Conservation (phyloP, 2,329 filamentous ascomycete species). For the Arthrobotrys musiformis region DNA sequence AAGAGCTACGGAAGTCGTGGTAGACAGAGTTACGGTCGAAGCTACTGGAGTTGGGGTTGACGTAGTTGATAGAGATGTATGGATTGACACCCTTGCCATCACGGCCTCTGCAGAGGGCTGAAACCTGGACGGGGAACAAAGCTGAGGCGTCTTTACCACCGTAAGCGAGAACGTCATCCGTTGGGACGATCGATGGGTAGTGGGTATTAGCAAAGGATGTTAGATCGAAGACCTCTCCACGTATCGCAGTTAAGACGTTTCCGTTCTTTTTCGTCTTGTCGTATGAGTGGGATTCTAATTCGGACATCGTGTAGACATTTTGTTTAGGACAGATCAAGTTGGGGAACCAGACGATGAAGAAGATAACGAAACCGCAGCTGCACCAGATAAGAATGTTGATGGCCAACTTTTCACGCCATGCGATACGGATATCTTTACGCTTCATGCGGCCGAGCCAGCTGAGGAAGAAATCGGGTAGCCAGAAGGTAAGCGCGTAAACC, state of each 20-base stretch:
- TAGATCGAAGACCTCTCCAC: slow-evolving; percentile 89
- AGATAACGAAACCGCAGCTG: slow-evolving; percentile 78
- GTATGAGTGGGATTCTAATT: slow-evolving; percentile 72
- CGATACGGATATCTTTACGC: slow-evolving; percentile 88
- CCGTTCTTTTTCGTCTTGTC: slow-evolving; percentile 70
- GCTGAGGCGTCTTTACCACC: slow-evolving; percentile 86
- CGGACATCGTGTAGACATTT: slow-evolving; percentile 81
- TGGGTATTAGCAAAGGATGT: slow-evolving; percentile 77
- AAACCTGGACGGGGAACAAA: slow-evolving; percentile 94
- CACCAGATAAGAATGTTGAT: slow-evolving; percentile 99
- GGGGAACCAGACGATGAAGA: slow-evolving; percentile 92
- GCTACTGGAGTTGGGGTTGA: slow-evolving; percentile 75
- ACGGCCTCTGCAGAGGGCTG: slow-evolving; percentile 84
- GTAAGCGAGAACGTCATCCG: slow-evolving; percentile 77
- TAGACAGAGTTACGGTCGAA: slow-evolving; percentile 80
- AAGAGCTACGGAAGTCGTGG: slow-evolving; percentile 90
- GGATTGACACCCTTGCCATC: slow-evolving; percentile 73
- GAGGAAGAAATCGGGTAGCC: slow-evolving; percentile 85
- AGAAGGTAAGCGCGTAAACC: slow-evolving; percentile 86
- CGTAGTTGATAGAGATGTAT: slow-evolving; percentile 85
- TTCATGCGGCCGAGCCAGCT: slow-evolving; percentile 82
- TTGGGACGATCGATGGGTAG: slow-evolving; percentile 75
- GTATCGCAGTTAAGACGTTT: slow-evolving; percentile 80
- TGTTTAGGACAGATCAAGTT: slow-evolving; percentile 89
- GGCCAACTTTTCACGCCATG: slow-evolving; percentile 96